These are phyloP conservation scores for Rhynchosporium graminicola DNA, from an alignment of 2,329 filamentous ascomycete genomes.

Conservation along the genomic window DNA sequence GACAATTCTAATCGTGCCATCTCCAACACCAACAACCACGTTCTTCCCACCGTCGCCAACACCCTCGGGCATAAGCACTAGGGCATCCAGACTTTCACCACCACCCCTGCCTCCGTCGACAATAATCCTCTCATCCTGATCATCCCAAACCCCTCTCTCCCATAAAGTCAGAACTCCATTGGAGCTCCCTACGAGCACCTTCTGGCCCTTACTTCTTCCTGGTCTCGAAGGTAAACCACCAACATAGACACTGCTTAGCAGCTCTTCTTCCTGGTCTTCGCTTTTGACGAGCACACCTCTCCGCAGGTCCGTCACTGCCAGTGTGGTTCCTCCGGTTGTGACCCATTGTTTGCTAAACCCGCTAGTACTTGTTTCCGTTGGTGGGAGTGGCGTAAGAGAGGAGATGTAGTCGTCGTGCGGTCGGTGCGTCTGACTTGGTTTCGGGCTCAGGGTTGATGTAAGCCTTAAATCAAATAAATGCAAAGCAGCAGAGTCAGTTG, in stretches of 20 bases:
- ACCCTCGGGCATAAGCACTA: constrained; percentile 70
- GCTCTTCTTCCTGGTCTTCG: constrained; percentile 92
- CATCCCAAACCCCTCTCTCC: constrained; percentile 94
- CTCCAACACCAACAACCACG: constrained; percentile 78
- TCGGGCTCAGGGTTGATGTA: constrained; percentile 54
- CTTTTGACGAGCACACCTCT: constrained; percentile 84
- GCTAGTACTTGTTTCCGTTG: constrained; percentile 77
- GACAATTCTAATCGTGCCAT: constrained; percentile 77
- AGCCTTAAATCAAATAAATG: constrained; percentile 85
- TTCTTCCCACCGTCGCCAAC: constrained; percentile 70
- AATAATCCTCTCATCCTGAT: constrained; percentile 86
- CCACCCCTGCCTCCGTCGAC: constrained; percentile 64
- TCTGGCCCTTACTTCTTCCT: constrained; percentile 69
- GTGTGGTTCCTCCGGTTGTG: constrained; percentile 85
- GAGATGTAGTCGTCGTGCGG: constrained; percentile 95
- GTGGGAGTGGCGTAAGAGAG: constrained; percentile 79
- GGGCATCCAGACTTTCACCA: constrained; percentile 79
- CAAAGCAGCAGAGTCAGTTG: constrained; percentile 85
- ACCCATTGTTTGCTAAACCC: constrained; percentile 95
- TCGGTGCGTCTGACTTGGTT: constrained; percentile 76
- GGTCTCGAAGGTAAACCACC: constrained; percentile 67
- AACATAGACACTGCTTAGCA: constrained; percentile 80
- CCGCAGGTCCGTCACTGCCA: constrained; percentile 86
- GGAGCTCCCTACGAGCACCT: constrained; percentile 72
- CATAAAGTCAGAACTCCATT: constrained; percentile 86